A percentile compares a stretch with the other conserved stretches of the same genome.
These are phyloP conservation scores for Plectranthus barbatus DNA, from an alignment of 257 asterid species.

Conservation along the genomic window DNA sequence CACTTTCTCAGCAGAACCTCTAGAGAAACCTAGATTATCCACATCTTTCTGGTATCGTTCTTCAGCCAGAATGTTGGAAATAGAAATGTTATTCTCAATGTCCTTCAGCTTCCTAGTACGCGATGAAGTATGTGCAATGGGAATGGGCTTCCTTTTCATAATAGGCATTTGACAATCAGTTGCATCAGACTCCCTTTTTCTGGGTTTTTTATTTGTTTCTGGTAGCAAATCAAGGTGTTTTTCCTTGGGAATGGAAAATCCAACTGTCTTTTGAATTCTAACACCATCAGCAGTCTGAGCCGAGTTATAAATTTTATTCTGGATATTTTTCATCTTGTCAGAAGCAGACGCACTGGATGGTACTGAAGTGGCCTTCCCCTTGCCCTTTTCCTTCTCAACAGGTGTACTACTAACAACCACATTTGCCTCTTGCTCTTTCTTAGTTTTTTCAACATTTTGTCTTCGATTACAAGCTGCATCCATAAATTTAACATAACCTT, in stretches of 20 bases:
- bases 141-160: conserved; percentile 29
- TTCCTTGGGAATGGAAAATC: not conserved
- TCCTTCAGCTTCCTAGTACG: conserved; percentile 12
- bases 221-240: not conserved
- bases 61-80: conserved; percentile 8
- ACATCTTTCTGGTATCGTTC: not conserved
- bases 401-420: conserved; percentile 13
- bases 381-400: conserved; percentile 26
- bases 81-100: not conserved
- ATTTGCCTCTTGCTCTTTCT: conserved; percentile 2
- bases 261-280: conserved; percentile 12
- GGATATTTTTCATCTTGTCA: conserved; percentile 11
- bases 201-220: not conserved
- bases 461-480: conserved; percentile 11
- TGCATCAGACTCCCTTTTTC: not conserved
- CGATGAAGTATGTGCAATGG: conserved; percentile 12
- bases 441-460: conserved; percentile 8
- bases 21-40: conserved; percentile 3
- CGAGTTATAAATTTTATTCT: not conserved
- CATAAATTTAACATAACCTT: conserved; percentile 29
- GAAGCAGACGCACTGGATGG: conserved; percentile 9
- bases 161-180: conserved; percentile 17
- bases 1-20: conserved; percentile 17
- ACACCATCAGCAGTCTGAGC: conserved; percentile 25
- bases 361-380: conserved; percentile 24